Base-by-base conservation (phyloP, 1,284 basidiomycete genomes). In the Ceratobasidium sp. region DNA sequence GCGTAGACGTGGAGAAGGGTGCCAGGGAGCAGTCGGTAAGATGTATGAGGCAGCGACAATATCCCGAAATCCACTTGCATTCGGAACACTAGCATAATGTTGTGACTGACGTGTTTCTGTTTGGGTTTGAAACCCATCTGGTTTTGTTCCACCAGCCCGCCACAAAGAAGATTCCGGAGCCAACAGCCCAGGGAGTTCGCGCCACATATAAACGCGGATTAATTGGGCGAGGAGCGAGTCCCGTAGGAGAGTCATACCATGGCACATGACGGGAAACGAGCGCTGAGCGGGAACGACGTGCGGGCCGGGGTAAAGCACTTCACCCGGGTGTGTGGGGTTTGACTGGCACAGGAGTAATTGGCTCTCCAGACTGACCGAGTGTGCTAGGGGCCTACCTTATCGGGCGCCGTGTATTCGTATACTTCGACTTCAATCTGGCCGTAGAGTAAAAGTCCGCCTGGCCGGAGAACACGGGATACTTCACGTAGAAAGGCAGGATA, bases 231-330 rank as follows among this genome's bases (percentile, higher is more conserved):
- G 6, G 13, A 68, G 53, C 10, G 52, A 68, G 3, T 42, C 27
- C 8, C 62, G 62, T 15, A 67, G 50, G 38, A 67, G 40, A 31
- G 3, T 12, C 62, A 67, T 67, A 1, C 62, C 62, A 15, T 27
- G 62, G 22, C 25, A 54, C 62, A 67, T 55, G 64, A 35, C 40
- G 7, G 50, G 53, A n/a, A 68, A 42, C 12, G 60, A 52, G 5
- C 22, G 47, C 7, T 47, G 25, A 8, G 58, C 43, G 7, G 10
- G 58, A 34, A 62, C 49, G 29, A 62, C 22, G 22, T 47, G 43
- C n/a, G 43, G 35, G 12, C 58, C 43, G 25, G 45, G 45, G 60
- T 38, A 52, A 13, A 64, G 47, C 8, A 47, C n/a, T 20, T 50
- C 45, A 27, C 52, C 52, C 25, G 52, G 29, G 10, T 54, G 29